A percentile compares a stretch with the other conserved stretches of the same genome.
Evolutionary conservation across 257 asterid species (phyloP).

Genomic region (Penstemon barbatus): DNA sequence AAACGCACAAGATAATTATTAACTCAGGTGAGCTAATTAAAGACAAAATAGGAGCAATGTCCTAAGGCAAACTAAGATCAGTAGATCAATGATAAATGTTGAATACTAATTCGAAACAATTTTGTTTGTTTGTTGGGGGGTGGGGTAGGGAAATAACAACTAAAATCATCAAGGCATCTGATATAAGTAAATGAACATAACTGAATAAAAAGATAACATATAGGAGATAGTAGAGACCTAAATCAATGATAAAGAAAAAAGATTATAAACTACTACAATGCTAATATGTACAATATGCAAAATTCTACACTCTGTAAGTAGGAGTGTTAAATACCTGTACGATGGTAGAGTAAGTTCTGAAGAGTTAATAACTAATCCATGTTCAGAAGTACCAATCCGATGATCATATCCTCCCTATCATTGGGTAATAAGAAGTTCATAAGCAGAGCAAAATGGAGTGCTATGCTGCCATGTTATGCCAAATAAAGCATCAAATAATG

Average conservation of each 20-base stretch:
- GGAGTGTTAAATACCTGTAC: constrained; percentile 51
- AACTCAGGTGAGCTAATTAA: neutral
- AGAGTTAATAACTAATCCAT: constrained; percentile 61
- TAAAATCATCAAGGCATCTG: neutral
- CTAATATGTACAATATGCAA: neutral
- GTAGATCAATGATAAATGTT: neutral
- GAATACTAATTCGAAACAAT: neutral
- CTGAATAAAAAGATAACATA: neutral
- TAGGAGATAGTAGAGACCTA: neutral
- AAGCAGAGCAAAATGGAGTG: neutral
- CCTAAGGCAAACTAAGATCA: neutral
- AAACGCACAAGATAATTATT: neutral
- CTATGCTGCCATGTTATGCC: neutral
- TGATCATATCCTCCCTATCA: constrained; percentile 86
- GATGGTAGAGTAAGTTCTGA: constrained; percentile 75
- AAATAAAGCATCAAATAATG: neutral
- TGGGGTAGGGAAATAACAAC: neutral
- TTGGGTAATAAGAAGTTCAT: constrained; percentile 1
- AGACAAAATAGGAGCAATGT: neutral
- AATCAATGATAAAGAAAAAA: neutral
- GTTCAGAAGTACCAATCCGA: constrained; percentile 90
- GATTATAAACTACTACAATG: neutral
- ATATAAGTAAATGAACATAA: neutral
- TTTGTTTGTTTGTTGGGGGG: neutral
- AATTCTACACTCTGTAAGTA: neutral